phyloP scores from a whole-genome alignment of 768 basidiomycete species.

The Serendipita sp. region DNA sequence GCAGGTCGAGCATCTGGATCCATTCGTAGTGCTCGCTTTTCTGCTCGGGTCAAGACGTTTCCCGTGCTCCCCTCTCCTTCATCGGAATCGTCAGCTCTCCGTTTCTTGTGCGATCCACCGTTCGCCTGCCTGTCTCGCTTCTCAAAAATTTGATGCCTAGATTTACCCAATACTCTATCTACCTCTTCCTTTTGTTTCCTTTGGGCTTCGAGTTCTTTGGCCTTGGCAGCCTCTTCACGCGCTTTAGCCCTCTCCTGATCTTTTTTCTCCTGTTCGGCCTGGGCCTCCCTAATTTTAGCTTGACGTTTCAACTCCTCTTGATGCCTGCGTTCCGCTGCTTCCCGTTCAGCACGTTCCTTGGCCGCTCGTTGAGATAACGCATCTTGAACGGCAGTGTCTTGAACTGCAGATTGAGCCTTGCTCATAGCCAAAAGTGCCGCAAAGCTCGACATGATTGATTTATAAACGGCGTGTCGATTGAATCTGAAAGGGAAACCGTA shows the following conservation, averaged over 20 bases:
- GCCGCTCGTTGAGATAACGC: conserved; percentile 7
- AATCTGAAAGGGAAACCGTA: neutral
- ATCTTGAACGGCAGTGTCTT: conserved; percentile 7
- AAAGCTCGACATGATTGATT: conserved; percentile 6
- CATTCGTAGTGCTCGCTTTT: neutral
- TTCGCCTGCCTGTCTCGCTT: neutral
- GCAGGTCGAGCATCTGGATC: neutral
- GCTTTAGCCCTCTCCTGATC: conserved; percentile 9
- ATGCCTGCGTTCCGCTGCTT: neutral
- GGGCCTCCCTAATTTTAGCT: conserved; percentile 8
- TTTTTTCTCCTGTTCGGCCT: conserved; percentile 11
- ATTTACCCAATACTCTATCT: neutral
- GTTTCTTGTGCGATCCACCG: neutral
- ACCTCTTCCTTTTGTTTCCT: conserved; percentile 9
- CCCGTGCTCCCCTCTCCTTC: neutral
- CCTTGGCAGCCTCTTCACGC: conserved; percentile 7
- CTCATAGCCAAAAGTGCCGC: conserved; percentile 8
- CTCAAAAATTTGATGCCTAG: conserved; percentile 4
- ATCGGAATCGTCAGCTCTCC: neutral
- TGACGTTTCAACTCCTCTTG: conserved; percentile 7
- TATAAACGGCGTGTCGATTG: neutral
- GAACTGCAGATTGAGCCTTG: conserved; percentile 9
- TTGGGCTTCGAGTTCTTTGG: conserved; percentile 8
- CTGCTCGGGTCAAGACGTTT: neutral
- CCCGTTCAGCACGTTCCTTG: conserved; percentile 7